Percentiles rank a stretch among this genome's conserved stretches.
Evolutionary conservation across 2,329 filamentous ascomycete genomes (phyloP).

Genomic region (Penicillium capsulatum): DNA sequence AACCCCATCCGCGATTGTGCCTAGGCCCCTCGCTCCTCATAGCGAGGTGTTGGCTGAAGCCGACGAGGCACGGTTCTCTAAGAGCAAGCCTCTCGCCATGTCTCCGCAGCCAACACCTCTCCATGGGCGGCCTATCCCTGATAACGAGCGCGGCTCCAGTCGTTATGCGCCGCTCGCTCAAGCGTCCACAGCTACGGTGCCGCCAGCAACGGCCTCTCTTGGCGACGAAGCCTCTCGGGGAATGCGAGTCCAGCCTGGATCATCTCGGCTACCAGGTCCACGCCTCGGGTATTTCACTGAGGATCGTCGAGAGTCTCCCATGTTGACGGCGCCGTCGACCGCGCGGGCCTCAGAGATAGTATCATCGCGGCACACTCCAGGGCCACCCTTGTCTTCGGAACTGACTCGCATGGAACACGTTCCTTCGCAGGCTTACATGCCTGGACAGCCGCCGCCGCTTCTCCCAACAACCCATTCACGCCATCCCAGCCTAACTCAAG

Average conservation of each 20-base stretch:
- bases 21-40: conserved; percentile 42
- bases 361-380: conserved; percentile 29
- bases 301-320: conserved; percentile 33
- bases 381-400: conserved; percentile 24
- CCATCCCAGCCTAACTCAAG: conserved; percentile 33
- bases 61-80: conserved; percentile 31
- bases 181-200: conserved; percentile 29
- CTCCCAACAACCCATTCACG: conserved; percentile 34
- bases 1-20: conserved; percentile 40
- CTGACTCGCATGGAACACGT: conserved; percentile 35
- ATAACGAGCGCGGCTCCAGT: conserved; percentile 33
- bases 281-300: conserved; percentile 45
- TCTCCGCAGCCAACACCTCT: conserved; percentile 31
- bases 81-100: conserved; percentile 29
- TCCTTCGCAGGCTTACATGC: conserved; percentile 29
- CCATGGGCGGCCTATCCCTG: conserved; percentile 32
- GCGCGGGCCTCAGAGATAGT: conserved; percentile 30
- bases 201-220: conserved; percentile 23
- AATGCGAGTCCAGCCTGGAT: conserved; percentile 30
- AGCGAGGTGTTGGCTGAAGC: conserved; percentile 35
- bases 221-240: conserved; percentile 35
- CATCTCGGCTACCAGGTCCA: conserved; percentile 39
- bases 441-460: conserved; percentile 26
- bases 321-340: conserved; percentile 21
- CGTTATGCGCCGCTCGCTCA: conserved; percentile 41